Evolutionary conservation across 352 stramenopile genomes (phyloP).

Genomic region (Pythium vanterpoolii): DNA sequence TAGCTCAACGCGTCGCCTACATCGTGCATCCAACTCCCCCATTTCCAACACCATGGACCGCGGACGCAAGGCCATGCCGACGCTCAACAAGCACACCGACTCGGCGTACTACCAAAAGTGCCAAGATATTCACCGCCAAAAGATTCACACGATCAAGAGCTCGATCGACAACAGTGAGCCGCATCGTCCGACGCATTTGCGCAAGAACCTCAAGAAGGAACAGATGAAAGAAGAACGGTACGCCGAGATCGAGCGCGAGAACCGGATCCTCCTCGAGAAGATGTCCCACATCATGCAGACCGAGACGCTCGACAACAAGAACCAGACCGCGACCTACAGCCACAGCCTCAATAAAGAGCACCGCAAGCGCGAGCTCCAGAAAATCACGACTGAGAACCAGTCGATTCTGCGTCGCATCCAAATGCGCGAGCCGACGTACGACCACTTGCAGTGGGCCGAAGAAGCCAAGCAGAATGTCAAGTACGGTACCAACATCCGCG

Average conservation of each 20-base stretch:
- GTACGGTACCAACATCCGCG: slow-evolving; percentile 87
- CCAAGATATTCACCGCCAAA: slow-evolving; percentile 78
- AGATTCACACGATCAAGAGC: slow-evolving; percentile 89
- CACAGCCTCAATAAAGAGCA: slow-evolving; percentile 84
- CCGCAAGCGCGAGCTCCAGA: slow-evolving; percentile 82
- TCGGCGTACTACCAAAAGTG: slow-evolving; percentile 86
- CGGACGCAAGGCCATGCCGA: slow-evolving; percentile 81
- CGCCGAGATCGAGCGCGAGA: slow-evolving; percentile 95
- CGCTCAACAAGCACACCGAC: slow-evolving; percentile 86
- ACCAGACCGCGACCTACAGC: slow-evolving; percentile 65
- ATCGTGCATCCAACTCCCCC: neutral
- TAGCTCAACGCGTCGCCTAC: slow-evolving; percentile 10
- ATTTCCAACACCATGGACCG: slow-evolving; percentile 55
- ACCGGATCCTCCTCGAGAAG: slow-evolving; percentile 96
- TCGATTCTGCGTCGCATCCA: slow-evolving; percentile 89
- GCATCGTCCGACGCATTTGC: slow-evolving; percentile 89
- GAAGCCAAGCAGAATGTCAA: slow-evolving; percentile 82
- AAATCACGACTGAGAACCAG: slow-evolving; percentile 85
- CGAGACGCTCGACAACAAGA: slow-evolving; percentile 86
- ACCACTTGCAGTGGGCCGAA: slow-evolving; percentile 88
- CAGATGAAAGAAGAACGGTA: slow-evolving; percentile 95
- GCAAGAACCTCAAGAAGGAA: slow-evolving; percentile 97
- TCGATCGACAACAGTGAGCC: slow-evolving; percentile 93
- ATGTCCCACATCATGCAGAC: slow-evolving; percentile 96
- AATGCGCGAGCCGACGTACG: slow-evolving; percentile 87